These are phyloP conservation scores for Ceratobasidium sp. DNA, from an alignment of 1,284 basidiomycete species.

Conservation along the genomic window DNA sequence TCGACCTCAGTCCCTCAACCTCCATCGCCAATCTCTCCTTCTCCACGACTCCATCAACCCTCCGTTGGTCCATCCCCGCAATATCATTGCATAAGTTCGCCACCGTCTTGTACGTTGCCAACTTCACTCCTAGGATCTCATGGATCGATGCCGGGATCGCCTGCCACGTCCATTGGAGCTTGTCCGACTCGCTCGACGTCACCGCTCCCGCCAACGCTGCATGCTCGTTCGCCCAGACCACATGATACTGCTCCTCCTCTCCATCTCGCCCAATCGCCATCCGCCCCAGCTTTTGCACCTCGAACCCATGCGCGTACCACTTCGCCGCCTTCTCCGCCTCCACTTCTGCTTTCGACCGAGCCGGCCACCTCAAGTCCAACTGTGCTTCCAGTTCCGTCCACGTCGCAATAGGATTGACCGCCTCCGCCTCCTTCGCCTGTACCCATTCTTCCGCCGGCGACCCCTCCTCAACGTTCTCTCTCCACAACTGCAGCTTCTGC, in stretches of 20 bases:
- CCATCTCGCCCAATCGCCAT: background rate
- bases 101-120: background rate
- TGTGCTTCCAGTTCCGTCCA: background rate
- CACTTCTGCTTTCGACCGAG: background rate
- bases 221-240: background rate
- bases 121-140: background rate
- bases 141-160: background rate
- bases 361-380: background rate
- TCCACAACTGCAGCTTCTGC: too few species aligned
- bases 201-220: background rate
- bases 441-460: too few species aligned
- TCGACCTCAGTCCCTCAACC: too few species aligned
- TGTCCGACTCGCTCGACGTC: background rate
- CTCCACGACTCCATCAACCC: too few species aligned
- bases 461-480: too few species aligned
- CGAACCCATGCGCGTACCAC: background rate
- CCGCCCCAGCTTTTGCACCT: background rate
- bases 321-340: background rate
- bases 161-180: background rate
- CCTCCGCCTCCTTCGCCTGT: too few species aligned
- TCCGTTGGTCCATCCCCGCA: background rate
- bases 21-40: too few species aligned
- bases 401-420: too few species aligned
- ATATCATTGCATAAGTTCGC: background rate
- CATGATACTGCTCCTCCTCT: background rate